Evolutionary conservation across 2,329 filamentous ascomycete species (phyloP), one percentile per base, ranked within the genome.

Genomic region (Penicillium oxalicum): DNA sequence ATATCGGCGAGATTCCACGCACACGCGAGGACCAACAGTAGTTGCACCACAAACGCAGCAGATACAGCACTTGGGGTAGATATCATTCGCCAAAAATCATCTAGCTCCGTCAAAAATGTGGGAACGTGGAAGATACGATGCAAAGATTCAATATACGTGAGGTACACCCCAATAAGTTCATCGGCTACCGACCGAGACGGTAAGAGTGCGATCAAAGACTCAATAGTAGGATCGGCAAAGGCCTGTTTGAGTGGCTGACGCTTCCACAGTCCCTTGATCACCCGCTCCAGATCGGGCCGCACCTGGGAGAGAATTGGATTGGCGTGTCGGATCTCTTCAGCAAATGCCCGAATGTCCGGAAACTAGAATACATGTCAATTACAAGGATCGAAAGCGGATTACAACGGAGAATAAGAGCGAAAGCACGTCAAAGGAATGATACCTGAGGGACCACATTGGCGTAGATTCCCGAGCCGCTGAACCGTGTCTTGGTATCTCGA

Each of bases 61-160:
- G 66, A 62, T 7, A 64, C 54, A 29, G 61, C 47, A 13, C 56
- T 53, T 0, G 64, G 60, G 7, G 51, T 62, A 1, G 63, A 58
- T 24, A 54, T 51, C 41, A 63, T 58, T 0, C 58, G 54, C 62
- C 67, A 72, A 33, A 72, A 65, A 18, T 60, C 54, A 8, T 67
- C 60, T 9, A 73, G 55, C 37, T 71, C 65, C n/a, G 53, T 54
- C n/a, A 66, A 55, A 38, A 74, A 73, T 0, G 69, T 64, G 5
- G 69, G 71, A 9, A 64, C 60, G 51, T 74, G 71, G 6, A 74
- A 55, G 29, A 74, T 64, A 6, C 67, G 66, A 50, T 71, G 63
- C 3, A 63, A 66, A 3, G 64, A 67, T 48, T 73, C 70, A 5
- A 72, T 58, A 51, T 70, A 69, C 12, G 61, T 62, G 49, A 73